Conservation (phyloP, 2,329 filamentous ascomycete species). For the Beauveria medogensis region DNA sequence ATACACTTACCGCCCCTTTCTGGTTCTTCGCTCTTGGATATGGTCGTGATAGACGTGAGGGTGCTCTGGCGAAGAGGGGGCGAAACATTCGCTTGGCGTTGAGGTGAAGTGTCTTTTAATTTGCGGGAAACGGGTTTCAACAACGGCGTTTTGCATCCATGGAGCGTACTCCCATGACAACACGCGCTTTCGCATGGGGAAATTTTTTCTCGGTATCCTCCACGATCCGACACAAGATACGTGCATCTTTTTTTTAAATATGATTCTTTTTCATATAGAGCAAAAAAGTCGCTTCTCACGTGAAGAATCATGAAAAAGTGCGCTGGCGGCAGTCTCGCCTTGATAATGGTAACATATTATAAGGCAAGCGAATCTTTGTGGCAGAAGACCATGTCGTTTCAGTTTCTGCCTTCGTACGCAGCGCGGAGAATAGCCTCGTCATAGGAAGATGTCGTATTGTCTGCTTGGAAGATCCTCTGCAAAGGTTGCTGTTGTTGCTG, state of each 20-base stretch:
- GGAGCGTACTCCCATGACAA: slow-evolving; percentile 11
- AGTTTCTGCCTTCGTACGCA: slow-evolving; percentile 23
- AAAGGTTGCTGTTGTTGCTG: slow-evolving; percentile 8
- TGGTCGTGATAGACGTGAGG: slow-evolving; percentile 4
- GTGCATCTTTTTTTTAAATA: slow-evolving; percentile 4
- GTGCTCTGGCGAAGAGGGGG: not conserved
- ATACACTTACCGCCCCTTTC: slow-evolving; percentile 10
- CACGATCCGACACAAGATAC: slow-evolving; percentile 29
- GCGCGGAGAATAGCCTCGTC: slow-evolving; percentile 28
- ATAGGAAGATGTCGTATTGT: slow-evolving; percentile 27
- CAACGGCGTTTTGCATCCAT: slow-evolving; percentile 39
- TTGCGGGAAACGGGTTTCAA: slow-evolving; percentile 43
- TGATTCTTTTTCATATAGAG: not conserved
- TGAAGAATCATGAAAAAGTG: not conserved
- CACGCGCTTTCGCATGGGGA: slow-evolving; percentile 4
- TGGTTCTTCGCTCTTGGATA: slow-evolving; percentile 12
- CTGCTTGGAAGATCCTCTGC: slow-evolving; percentile 23
- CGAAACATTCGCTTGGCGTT: slow-evolving; percentile 29
- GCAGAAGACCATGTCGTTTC: not conserved
- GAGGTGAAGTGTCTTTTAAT: slow-evolving; percentile 20
- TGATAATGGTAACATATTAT: not conserved
- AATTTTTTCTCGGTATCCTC: slow-evolving; percentile 28
- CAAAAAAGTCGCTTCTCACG: not conserved
- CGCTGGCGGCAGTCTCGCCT: not conserved
- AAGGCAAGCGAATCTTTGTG: too few species aligned